Conservation (phyloP, 1,284 basidiomycete genomes). For the Amylostereum chailletii region DNA sequence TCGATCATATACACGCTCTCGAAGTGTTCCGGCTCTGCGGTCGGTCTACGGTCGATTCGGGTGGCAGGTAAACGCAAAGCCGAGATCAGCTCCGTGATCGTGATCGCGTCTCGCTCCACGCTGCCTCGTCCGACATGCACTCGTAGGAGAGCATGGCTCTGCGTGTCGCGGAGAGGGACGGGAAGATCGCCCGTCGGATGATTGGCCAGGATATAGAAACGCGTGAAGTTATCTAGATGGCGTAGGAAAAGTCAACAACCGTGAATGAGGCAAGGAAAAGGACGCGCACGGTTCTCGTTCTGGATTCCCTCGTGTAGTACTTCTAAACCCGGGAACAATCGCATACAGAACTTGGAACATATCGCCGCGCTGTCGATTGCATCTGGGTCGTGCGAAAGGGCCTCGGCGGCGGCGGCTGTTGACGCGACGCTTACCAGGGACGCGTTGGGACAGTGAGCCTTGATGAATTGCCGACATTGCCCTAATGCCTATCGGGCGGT, state of each 20-base stretch:
- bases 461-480: constrained; percentile 60
- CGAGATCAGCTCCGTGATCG: constrained; percentile 16
- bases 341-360: constrained; percentile 55
- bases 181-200: constrained; percentile 16
- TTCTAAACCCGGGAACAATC: constrained; percentile 47
- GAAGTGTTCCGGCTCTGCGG: constrained; percentile 36
- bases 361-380: constrained; percentile 55
- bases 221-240: constrained; percentile 48
- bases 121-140: constrained; percentile 12
- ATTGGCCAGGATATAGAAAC: constrained; percentile 48
- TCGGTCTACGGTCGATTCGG: constrained; percentile 62
- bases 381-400: constrained; percentile 27
- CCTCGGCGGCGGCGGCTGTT: constrained; percentile 60
- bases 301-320: constrained; percentile 55
- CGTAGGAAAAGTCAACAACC: background rate
- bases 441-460: constrained; percentile 41
- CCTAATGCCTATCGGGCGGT: constrained; percentile 51
- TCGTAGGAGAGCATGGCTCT: constrained; percentile 31
- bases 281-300: constrained; percentile 41
- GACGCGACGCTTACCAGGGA: constrained; percentile 47
- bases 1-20: constrained; percentile 55
- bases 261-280: background rate
- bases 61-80: constrained; percentile 24
- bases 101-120: background rate
- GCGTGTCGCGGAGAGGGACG: constrained; percentile 4